Evolutionary conservation across 2,329 filamentous ascomycete genomes (phyloP).

Genomic region (Talaromyces albobiverticillius): DNA sequence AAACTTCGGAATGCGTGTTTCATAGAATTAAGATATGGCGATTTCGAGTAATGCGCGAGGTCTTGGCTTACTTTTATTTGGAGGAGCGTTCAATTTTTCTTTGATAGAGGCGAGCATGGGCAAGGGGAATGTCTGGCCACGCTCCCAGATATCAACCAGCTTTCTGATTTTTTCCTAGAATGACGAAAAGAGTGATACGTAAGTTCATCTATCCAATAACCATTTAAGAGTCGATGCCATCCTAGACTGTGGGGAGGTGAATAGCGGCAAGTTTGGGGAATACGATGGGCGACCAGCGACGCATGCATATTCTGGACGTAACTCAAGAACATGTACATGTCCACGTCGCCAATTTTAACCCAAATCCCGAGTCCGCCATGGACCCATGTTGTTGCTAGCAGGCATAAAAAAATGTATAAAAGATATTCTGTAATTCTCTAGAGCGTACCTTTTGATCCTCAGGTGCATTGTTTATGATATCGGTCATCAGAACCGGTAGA

Average conservation of each 20-base stretch:
- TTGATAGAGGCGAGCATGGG: conserved; percentile 80
- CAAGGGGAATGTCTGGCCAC: conserved; percentile 82
- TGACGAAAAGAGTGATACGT: conserved; percentile 43
- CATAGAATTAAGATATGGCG: neutral
- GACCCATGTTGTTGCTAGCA: conserved; percentile 7
- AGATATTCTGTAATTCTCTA: conserved; percentile 27
- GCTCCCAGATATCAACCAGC: conserved; percentile 96
- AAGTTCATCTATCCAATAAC: conserved; percentile 43
- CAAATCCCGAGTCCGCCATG: conserved; percentile 8
- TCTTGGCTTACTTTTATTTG: conserved; percentile 61
- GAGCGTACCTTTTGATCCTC: conserved; percentile 94
- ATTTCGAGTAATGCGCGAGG: neutral
- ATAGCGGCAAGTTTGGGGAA: conserved; percentile 17
- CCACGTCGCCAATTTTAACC: no score
- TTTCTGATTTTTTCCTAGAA: conserved; percentile 93
- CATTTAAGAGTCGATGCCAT: neutral
- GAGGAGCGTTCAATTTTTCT: conserved; percentile 66
- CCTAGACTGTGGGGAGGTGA: conserved; percentile 23
- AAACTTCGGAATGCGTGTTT: neutral
- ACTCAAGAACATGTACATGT: conserved; percentile 18
- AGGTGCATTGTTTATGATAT: conserved; percentile 83
- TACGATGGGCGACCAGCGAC: conserved; percentile 8
- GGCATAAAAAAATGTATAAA: neutral
- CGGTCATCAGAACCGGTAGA: conserved; percentile 90
- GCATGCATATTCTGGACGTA: conserved; percentile 22